Evolutionary conservation across 495 filamentous ascomycete genomes (phyloP).

Genomic region (Aspergillus kassunensis): DNA sequence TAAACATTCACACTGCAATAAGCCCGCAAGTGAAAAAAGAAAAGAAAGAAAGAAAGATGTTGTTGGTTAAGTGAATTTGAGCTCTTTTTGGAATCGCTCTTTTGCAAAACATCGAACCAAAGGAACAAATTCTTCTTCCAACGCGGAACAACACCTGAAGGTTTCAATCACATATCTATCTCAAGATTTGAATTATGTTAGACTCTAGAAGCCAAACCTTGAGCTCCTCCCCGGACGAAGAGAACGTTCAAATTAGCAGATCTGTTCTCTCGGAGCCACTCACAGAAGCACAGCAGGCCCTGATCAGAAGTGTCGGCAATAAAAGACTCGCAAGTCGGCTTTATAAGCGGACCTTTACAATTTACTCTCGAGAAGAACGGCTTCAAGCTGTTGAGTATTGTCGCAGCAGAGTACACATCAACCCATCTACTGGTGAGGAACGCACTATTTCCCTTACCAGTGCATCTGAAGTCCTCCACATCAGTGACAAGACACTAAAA

Average conservation of each 20-base stretch:
- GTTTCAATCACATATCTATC: background rate
- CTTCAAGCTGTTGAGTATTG: background rate
- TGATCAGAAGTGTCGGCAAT: background rate
- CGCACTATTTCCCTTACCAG: background rate
- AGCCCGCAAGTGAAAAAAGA: too few species aligned
- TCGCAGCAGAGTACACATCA: background rate
- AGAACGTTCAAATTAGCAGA: background rate
- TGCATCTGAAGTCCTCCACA: background rate
- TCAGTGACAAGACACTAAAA: background rate
- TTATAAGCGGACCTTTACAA: background rate
- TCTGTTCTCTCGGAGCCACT: background rate
- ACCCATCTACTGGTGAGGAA: background rate
- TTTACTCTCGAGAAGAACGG: background rate
- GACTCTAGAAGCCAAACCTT: background rate
- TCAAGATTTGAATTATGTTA: background rate
- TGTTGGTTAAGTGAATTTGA: too few species aligned
- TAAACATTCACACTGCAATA: too few species aligned
- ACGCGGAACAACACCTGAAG: background rate
- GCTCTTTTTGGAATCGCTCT: too few species aligned
- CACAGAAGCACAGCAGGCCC: background rate
- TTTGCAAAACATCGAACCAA: background rate
- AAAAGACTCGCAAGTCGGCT: background rate
- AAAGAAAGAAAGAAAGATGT: too few species aligned
- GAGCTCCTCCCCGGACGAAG: background rate
- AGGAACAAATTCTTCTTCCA: background rate